Conservation (phyloP, 179 eudicot species). For the Carnegiea gigantea region DNA sequence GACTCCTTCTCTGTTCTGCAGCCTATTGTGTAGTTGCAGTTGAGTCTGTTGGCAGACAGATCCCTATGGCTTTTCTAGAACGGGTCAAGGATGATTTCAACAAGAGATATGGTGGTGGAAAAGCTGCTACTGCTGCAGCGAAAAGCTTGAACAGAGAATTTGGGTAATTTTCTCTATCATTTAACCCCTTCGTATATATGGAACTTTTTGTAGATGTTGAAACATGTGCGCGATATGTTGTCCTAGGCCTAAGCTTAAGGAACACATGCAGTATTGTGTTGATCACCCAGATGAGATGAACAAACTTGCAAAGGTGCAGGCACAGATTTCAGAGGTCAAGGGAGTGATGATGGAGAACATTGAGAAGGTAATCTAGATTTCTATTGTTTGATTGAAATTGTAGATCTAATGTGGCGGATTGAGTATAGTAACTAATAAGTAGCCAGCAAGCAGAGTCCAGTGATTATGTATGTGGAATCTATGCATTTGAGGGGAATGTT, state of each 20-base stretch:
- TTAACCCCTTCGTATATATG: not conserved
- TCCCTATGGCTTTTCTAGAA: conserved; percentile 24
- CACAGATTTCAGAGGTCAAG: conserved; percentile 21
- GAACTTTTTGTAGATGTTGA: not conserved
- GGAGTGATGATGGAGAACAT: conserved; percentile 12
- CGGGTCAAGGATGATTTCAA: conserved; percentile 17
- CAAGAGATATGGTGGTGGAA: conserved; percentile 21
- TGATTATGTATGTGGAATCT: not conserved
- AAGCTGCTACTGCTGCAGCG: conserved; percentile 21
- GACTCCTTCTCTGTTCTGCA: not conserved
- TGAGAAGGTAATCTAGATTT: conserved; percentile 15
- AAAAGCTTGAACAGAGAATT: conserved; percentile 25
- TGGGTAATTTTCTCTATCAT: conserved; percentile 1
- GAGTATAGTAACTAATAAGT: not conserved
- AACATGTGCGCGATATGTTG: not conserved
- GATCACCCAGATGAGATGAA: conserved; percentile 19
- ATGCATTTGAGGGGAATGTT: not conserved
- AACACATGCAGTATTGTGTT: conserved; percentile 15
- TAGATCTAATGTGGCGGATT: not conserved
- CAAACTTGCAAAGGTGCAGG: conserved; percentile 18
- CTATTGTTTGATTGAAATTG: not conserved
- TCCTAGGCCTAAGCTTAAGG: conserved; percentile 7
- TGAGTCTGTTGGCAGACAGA: conserved; percentile 24
- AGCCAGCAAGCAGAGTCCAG: not conserved
- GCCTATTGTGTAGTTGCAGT: conserved; percentile 26